Evolutionary conservation across 768 basidiomycete genomes (phyloP).

Genomic region (Leccinum variicolor): DNA sequence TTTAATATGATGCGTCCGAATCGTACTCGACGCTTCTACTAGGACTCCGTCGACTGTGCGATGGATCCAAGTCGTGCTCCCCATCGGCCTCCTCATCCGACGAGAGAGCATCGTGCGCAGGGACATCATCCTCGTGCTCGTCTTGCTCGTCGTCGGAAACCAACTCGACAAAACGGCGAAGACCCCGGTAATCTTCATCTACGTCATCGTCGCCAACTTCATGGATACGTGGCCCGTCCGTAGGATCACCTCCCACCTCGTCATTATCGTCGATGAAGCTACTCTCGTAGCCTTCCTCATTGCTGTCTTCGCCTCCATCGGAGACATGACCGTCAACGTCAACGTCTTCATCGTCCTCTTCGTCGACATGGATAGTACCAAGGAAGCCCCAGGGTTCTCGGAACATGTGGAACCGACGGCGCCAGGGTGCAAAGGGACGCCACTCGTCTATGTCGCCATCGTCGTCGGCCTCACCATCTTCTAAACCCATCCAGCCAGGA

Average conservation of each 20-base stretch:
- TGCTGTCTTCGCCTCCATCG: constrained; percentile 23
- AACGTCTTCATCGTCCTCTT: constrained; percentile 21
- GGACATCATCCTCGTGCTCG: not conserved
- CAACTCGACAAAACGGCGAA: not conserved
- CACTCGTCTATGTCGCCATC: constrained; percentile 26
- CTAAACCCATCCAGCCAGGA: constrained; percentile 33
- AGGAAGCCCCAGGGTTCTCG: constrained; percentile 17
- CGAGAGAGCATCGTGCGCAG: constrained; percentile 4
- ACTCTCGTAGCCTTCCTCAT: constrained; percentile 44
- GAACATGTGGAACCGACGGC: constrained; percentile 11
- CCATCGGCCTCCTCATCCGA: constrained; percentile 21
- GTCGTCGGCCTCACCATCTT: constrained; percentile 33
- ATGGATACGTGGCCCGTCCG: constrained; percentile 20
- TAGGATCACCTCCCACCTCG: constrained; percentile 10
- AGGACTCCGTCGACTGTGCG: not conserved
- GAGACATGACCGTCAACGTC: constrained; percentile 7
- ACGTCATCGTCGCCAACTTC: constrained; percentile 19
- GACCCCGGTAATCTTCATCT: constrained; percentile 3
- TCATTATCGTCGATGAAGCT: constrained; percentile 57
- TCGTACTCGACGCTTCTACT: constrained; percentile 18
- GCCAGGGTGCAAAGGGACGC: constrained; percentile 19
- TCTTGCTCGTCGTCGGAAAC: constrained; percentile 14
- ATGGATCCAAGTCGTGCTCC: not conserved
- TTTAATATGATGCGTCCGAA: constrained; percentile 12
- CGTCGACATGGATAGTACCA: constrained; percentile 19